phyloP scores from a whole-genome alignment of 108 stramenopile genomes.

The Nitzschia palea region DNA sequence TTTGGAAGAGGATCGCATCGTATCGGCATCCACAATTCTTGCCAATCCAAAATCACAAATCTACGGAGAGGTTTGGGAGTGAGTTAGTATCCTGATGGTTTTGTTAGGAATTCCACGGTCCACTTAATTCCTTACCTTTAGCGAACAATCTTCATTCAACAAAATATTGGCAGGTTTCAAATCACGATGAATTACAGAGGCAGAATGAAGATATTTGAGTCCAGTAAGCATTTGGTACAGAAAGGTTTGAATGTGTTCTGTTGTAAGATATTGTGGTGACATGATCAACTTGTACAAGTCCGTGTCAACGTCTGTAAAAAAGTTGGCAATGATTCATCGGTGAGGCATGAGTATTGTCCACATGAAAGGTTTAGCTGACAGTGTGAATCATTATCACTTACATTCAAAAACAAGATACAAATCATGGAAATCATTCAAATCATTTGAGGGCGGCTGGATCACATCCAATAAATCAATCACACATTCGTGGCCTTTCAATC shows the following conservation, averaged over 20 bases:
- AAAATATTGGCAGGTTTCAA: conserved; percentile 88
- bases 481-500: conserved; percentile 84
- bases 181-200: conserved; percentile 92
- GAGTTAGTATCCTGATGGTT: too few species aligned
- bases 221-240: conserved; percentile 97
- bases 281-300: conserved; percentile 99
- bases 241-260: conserved; percentile 97
- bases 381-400: conserved; percentile 23
- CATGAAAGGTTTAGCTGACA: neutral
- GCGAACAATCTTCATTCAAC: conserved; percentile 95
- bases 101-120: neutral
- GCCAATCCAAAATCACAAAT: conserved; percentile 99
- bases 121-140: conserved; percentile 63
- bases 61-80: conserved; percentile 29
- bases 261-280: conserved; percentile 96
- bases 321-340: conserved; percentile 23
- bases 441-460: conserved; percentile 74
- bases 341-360: conserved; percentile 25
- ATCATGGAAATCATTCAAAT: conserved; percentile 78
- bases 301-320: conserved; percentile 92
- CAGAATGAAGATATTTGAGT: conserved; percentile 92
- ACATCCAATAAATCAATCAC: conserved; percentile 93
- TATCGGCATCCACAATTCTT: conserved; percentile 70
- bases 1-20: conserved; percentile 13
- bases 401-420: conserved; percentile 90